Percentiles rank a stretch among this genome's conserved stretches.
Conservation (phyloP, 305 asterid species). For the Fraxinus platypoda region DNA sequence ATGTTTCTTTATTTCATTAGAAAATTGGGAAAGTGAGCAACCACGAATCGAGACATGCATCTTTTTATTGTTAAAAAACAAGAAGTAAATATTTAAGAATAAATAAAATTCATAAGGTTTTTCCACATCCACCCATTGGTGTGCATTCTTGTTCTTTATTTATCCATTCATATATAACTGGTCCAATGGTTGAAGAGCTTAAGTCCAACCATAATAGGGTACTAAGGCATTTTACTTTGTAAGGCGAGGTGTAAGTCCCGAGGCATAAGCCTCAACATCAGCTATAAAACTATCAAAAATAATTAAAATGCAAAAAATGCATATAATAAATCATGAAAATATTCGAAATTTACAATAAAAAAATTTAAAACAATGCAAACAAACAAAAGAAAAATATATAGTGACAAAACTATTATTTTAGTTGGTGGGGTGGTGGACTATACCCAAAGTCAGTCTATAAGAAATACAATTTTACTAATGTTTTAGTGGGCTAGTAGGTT, state of each 20-base stretch:
- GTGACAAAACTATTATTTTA: background rate
- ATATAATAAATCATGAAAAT: background rate
- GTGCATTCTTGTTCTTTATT: background rate
- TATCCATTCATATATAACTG: background rate
- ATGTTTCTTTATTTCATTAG: background rate
- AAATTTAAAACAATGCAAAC: background rate
- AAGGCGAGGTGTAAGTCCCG: background rate
- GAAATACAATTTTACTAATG: background rate
- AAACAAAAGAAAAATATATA: background rate
- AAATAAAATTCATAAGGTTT: background rate
- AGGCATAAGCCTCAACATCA: background rate
- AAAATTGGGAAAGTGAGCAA: background rate
- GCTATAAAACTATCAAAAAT: background rate
- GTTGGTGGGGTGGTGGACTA: background rate
- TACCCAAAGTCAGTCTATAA: background rate
- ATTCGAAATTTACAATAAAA: background rate
- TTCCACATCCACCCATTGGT: background rate
- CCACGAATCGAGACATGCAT: background rate
- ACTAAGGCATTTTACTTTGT: background rate
- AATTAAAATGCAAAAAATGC: background rate
- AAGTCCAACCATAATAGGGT: background rate
- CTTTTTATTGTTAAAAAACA: background rate
- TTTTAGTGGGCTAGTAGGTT: background rate
- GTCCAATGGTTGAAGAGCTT: background rate
- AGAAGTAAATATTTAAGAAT: background rate